These are phyloP conservation scores for Juncus effusus DNA, from an alignment of 176 grass and related monocot species.

Conservation along the genomic window DNA sequence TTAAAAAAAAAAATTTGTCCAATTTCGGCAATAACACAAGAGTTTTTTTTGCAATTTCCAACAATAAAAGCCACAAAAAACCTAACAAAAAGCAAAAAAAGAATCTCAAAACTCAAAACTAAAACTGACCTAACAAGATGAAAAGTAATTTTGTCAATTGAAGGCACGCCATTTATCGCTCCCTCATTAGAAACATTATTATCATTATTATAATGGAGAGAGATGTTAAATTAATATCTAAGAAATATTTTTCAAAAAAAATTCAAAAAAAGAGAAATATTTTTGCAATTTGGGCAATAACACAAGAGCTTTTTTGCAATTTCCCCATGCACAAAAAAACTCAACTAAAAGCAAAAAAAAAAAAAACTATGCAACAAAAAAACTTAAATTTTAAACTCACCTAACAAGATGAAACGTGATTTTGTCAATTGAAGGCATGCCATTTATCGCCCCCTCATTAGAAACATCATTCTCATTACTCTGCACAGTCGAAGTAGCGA, in stretches of 20 bases:
- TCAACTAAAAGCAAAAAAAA: neutral
- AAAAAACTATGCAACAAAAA: too few species aligned
- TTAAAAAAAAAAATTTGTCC: too few species aligned
- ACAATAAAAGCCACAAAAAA: neutral
- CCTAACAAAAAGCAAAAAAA: neutral
- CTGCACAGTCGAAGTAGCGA: constrained; percentile 85
- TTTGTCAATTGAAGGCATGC: constrained; percentile 86
- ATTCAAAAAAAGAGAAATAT: too few species aligned
- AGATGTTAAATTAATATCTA: too few species aligned
- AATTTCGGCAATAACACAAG: too few species aligned
- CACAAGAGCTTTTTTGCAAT: too few species aligned
- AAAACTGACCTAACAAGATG: constrained; percentile 81
- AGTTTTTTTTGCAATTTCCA: too few species aligned
- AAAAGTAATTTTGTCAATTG: constrained; percentile 91
- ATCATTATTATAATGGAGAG: too few species aligned
- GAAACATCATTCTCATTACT: constrained; percentile 42
- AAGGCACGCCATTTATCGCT: constrained; percentile 59
- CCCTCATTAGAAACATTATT: too few species aligned
- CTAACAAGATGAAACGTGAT: constrained; percentile 97
- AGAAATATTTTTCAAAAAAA: too few species aligned
- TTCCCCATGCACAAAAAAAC: too few species aligned
- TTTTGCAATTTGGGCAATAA: too few species aligned
- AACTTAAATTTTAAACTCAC: constrained; percentile 34
- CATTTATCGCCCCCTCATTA: constrained; percentile 58
- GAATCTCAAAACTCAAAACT: constrained; percentile 4